Conservation (phyloP, 495 filamentous ascomycete genomes). For the Podospora pseudoanserina region DNA sequence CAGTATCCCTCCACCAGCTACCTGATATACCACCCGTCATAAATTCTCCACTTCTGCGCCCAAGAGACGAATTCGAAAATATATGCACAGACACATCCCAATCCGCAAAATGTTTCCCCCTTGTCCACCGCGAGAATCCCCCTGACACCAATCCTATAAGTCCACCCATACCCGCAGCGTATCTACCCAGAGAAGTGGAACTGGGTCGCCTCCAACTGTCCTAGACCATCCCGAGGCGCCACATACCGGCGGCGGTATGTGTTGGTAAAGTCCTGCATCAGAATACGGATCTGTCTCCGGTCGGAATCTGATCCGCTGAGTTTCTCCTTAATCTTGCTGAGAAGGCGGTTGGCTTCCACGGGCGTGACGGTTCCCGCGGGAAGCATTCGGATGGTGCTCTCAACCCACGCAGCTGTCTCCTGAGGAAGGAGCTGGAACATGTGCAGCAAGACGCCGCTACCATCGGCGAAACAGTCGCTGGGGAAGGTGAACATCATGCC, state of each 20-base stretch:
- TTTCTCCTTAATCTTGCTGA: constrained; percentile 62
- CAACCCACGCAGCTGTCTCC: constrained; percentile 73
- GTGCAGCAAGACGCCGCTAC: constrained; percentile 82
- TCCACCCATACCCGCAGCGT: neutral
- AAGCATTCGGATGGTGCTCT: constrained; percentile 75
- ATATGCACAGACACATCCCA: neutral
- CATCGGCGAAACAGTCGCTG: constrained; percentile 88
- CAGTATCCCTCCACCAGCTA: neutral
- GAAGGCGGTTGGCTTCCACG: constrained; percentile 58
- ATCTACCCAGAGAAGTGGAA: constrained; percentile 73
- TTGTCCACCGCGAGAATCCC: too few relatives aligned
- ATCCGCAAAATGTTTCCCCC: neutral
- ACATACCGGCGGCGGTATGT: constrained; percentile 90
- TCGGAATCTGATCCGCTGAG: constrained; percentile 61
- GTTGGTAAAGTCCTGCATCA: constrained; percentile 96
- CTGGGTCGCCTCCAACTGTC: constrained; percentile 73
- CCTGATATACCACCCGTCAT: neutral
- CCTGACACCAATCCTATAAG: too few relatives aligned
- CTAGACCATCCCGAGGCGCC: constrained; percentile 86
- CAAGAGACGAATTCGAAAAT: neutral
- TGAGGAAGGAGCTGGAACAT: constrained; percentile 83
- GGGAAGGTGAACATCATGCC: constrained; percentile 99
- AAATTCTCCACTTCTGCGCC: neutral
- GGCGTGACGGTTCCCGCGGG: constrained; percentile 73
- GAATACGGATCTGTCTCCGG: constrained; percentile 70